Base-by-base conservation (phyloP, 1,139 yeast species). In the Pichia sp. region DNA sequence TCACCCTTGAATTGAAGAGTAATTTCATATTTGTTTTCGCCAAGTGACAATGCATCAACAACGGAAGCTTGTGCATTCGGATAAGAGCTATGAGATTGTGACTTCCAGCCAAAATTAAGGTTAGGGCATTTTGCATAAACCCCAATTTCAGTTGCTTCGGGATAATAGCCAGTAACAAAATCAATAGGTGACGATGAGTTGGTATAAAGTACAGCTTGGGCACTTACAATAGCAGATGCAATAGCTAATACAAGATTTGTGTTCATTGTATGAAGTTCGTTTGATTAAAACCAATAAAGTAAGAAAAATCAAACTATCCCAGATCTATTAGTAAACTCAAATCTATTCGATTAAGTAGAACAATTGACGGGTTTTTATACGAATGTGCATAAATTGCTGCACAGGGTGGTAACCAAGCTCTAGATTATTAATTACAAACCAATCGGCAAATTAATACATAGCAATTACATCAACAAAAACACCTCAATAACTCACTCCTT, bases 41-140 rank as follows among this genome's bases (percentile, higher is more conserved):
- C 47, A 27, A 52, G 35, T 18, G 36, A 32, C 18, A 9, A 9
- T 2, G 36, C 36, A 32, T 32, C 22, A 18, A 18, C 18, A 16
- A 32, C 4, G 1, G 36, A 32, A 9, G 36, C 36, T 18, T 16
- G 11, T 18, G 36, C 36, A 16, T 12, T 35, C 45, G 60, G 57
- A 27, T 52, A 52, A 6, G 38, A 29, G 13, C 16, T 35, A 23
- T 35, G 24, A 1, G 42, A 45, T 23, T 49, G 44, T 5, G 51
- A 34, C n/a, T 57, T 55, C 51, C 55, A 58, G 3, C 46, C 40
- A 42, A 62, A 61, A 45, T 62, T 57, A 15, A 53, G 42, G 22
- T 52, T 50, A 24, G 63, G 60, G 52, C 65, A 62, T 13, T 22
- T 23, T 18, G 47, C 45, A 29, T 37, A 40, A 20, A 50, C 39